Evolutionary conservation across 352 stramenopile genomes (phyloP), one percentile per base, ranked within the genome.

Genomic region (Globisporangium nodosum): DNA sequence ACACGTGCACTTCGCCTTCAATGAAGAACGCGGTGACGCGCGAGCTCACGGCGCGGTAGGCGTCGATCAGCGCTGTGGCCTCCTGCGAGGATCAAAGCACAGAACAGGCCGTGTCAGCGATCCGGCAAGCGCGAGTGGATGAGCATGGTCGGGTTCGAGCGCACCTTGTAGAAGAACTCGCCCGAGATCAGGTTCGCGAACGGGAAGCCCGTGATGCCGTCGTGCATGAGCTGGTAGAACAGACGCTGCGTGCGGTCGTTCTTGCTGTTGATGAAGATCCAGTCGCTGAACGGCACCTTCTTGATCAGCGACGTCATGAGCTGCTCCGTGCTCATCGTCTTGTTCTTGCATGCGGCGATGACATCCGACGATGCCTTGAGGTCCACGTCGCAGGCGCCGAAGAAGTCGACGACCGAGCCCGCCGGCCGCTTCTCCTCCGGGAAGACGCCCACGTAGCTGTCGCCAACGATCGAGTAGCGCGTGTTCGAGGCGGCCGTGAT

Each of bases 191-290:
- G 65, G 49, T 86, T 64, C n/a, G 58, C 61, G 62, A 89, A 89
- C 51, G 79, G 76, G 65, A 71, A 86, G 13, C 63, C 67, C 15
- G 76, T 39, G 39, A 89, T 72, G 18, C 76, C 75, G 50, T 85
- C 58, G 13, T 76, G 51, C n/a, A 86, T 45, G 15, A 87, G 66
- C 45, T 74, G 65, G 62, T 86, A 89, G 64, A 82, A 89, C 37
- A 74, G 72, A 12, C 76, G 70, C 64, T 89, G 79, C 5, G 65
- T 79, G 37, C 65, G 65, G 62, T 89, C 79, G 45, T 54, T 69
- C 56, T 80, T 85, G 60, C 73, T 87, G 63, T 84, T 53, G 54
- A 85, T 71, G 55, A 83, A 87, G n/a, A 89, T 54, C 79, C 79
- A 89, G 52, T 85, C 69, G 48, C 60, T 65, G 33, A 60, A 66